phyloP scores from a whole-genome alignment of 73 alveolate genomes.

The Loxodes magnus region DNA sequence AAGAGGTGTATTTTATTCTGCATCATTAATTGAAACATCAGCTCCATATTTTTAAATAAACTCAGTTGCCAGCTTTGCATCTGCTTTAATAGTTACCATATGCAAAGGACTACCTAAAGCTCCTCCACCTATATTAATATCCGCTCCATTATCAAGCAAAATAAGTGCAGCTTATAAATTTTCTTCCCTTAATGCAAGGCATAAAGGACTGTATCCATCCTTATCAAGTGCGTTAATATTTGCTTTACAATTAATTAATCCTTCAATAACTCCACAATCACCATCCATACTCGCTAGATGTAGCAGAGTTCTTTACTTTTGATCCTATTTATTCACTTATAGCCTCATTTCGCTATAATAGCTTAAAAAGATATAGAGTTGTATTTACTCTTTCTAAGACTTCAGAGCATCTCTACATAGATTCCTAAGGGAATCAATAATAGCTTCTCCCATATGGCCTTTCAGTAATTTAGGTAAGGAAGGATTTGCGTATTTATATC shows the following conservation, averaged over 20 bases:
- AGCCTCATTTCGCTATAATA: conserved; percentile 26
- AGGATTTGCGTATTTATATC: conserved; percentile 68
- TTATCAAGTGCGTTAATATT: conserved; percentile 27
- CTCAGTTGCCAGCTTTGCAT: conserved; percentile 13
- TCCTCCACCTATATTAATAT: conserved; percentile 50
- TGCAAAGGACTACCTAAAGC: conserved; percentile 47
- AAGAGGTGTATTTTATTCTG: conserved; percentile 35
- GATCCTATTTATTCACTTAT: conserved; percentile 18
- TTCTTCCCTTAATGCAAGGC: conserved; percentile 46
- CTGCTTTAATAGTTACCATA: conserved; percentile 32
- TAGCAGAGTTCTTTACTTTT: conserved; percentile 24
- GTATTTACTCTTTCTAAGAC: neutral
- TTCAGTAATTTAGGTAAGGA: conserved; percentile 33
- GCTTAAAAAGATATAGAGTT: conserved; percentile 27
- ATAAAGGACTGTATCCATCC: conserved; percentile 37
- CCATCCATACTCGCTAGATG: conserved; percentile 38
- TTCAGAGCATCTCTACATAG: conserved; percentile 17
- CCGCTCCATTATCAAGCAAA: conserved; percentile 20
- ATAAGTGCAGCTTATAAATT: conserved; percentile 30
- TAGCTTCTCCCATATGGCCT: conserved; percentile 29
- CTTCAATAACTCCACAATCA: conserved; percentile 32
- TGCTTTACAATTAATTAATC: conserved; percentile 28
- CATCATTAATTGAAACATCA: conserved; percentile 26
- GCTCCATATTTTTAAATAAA: conserved; percentile 22
- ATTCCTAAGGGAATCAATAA: conserved; percentile 16